These are phyloP conservation scores for Candida tallmaniae DNA, from an alignment of 805 yeast genomes.

Conservation along the genomic window DNA sequence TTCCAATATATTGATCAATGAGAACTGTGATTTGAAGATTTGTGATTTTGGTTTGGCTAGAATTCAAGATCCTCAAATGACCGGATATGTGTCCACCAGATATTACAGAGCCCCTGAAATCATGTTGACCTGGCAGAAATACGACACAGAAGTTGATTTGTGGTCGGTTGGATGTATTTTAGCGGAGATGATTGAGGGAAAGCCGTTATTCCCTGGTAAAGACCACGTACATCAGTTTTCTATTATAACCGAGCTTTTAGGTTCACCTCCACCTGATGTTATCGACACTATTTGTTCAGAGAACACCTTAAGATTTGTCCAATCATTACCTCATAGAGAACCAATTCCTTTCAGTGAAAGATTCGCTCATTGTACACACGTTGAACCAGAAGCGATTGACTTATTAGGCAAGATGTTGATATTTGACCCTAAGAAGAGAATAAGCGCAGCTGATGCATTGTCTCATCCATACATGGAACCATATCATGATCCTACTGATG, in stretches of 20 bases:
- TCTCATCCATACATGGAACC: slow-evolving; percentile 90
- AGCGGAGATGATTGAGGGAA: slow-evolving; percentile 96
- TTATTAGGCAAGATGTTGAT: slow-evolving; percentile 84
- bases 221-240: slow-evolving; percentile 98
- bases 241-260: slow-evolving; percentile 91
- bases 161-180: slow-evolving; percentile 98
- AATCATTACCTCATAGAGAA: slow-evolving; percentile 86
- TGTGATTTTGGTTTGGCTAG: slow-evolving; percentile 95
- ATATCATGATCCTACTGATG: slow-evolving; percentile 96
- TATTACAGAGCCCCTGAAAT: slow-evolving; percentile 98
- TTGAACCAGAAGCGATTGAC: slow-evolving; percentile 85
- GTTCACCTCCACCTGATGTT: slow-evolving; percentile 95
- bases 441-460: slow-evolving; percentile 87
- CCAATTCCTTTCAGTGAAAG: slow-evolving; percentile 85
- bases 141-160: slow-evolving; percentile 93
- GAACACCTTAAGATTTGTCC: slow-evolving; percentile 90
- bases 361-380: slow-evolving; percentile 57
- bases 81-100: slow-evolving; percentile 94
- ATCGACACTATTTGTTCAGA: slow-evolving; percentile 95
- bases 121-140: slow-evolving; percentile 98
- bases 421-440: slow-evolving; percentile 91
- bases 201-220: slow-evolving; percentile 95
- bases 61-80: slow-evolving; percentile 98
- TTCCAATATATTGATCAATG: slow-evolving; percentile 76
- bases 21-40: slow-evolving; percentile 85